Evolutionary conservation across 306 rosid species (phyloP), one percentile per base, ranked within the genome.

Genomic region (Delonix regia): DNA sequence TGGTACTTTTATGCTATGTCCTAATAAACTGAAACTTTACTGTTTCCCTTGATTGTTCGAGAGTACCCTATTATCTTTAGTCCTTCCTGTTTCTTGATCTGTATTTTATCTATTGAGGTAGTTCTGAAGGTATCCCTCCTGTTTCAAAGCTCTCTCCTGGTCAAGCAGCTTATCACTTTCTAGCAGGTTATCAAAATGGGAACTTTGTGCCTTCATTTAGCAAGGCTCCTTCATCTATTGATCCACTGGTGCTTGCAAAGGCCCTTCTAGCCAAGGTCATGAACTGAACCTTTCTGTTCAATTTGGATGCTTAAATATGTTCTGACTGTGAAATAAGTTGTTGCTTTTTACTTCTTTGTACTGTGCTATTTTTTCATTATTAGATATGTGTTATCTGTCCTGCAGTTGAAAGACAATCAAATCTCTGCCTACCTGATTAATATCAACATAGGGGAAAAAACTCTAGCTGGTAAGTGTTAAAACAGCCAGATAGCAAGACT

Each of bases 141-240:
- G 61, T 77, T 42, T 87, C 87, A 69, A 85, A 71, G 85, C 88
- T 85, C 57, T 78, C 78, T 38, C 86, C 86, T 70, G 84, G 84
- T 39, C 91, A 85, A 74, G 91, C 87, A 25, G 91, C 88, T 25
- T 87, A 77, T 77, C 91, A 87, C 73, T 83, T 85, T 69, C 59
- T 87, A 52, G 85, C 87, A 19, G 85, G 88, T 63, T 80, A 85
- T 80, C 91, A 83, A 63, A 78, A 83, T 66, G 85, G 91, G 75
- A 87, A 85, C 60, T 85, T 87, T 62, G 53, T 81, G 63, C 85
- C 89, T 65, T 85, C 82, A 42, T 87, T 80, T 70, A 75, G 34
- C 82, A 63, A 74, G 8, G 77, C 65, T 36, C 82, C 78, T 71
- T 80, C 81, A 71, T 70, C 82, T 25, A 19, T 78, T 74, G 84